These are phyloP conservation scores for Trypanosoma platydactyli DNA, from an alignment of 208 protist genomes.

Conservation along the genomic window DNA sequence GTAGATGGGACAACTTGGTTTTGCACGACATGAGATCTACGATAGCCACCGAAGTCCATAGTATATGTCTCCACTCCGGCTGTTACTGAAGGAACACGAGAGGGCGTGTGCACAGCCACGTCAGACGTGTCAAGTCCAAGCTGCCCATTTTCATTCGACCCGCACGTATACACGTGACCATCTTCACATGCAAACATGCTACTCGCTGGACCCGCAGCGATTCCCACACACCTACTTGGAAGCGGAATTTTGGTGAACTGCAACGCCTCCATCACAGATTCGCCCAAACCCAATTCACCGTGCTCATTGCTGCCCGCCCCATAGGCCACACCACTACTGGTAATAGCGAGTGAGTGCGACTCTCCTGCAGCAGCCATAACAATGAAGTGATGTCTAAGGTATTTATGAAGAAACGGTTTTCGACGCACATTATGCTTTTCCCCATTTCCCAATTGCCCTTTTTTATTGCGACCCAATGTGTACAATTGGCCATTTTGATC, in stretches of 20 bases:
- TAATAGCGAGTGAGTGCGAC: constrained; percentile 80
- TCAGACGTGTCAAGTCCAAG: constrained; percentile 68
- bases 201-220: constrained; percentile 71
- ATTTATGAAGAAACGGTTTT: constrained; percentile 53
- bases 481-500: constrained; percentile 87
- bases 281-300: constrained; percentile 84
- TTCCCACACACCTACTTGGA: constrained; percentile 67
- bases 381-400: constrained; percentile 75
- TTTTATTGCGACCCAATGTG: constrained; percentile 78
- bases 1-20: not conserved
- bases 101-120: constrained; percentile 55
- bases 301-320: constrained; percentile 79
- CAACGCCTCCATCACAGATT: constrained; percentile 33
- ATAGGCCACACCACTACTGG: constrained; percentile 84
- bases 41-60: constrained; percentile 81
- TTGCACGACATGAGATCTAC: constrained; percentile 22
- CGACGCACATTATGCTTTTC: constrained; percentile 61
- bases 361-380: constrained; percentile 82
- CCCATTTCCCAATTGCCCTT: constrained; percentile 85
- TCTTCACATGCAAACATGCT: constrained; percentile 88
- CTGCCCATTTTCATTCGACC: constrained; percentile 80
- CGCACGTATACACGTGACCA: constrained; percentile 73
- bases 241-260: constrained; percentile 71
- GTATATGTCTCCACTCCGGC: constrained; percentile 80
- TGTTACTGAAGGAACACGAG: constrained; percentile 39